Conservation (phyloP, 257 asterid genomes). For the Plantago elongata region DNA sequence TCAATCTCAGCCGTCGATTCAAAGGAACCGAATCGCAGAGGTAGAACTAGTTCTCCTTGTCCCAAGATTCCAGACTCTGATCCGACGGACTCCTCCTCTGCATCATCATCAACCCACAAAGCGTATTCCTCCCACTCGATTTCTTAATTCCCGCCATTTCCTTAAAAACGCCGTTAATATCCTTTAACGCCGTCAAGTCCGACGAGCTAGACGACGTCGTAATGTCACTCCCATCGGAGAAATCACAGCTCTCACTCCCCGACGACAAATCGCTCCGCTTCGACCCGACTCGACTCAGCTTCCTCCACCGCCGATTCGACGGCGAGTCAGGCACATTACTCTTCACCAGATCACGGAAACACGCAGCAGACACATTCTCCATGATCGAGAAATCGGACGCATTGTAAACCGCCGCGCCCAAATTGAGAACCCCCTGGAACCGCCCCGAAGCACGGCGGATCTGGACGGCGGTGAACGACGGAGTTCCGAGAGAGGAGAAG, state of each 20-base stretch:
- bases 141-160: slow-evolving; percentile 54
- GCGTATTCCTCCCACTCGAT: slow-evolving; percentile 48
- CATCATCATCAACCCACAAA: slow-evolving; percentile 58
- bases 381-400: slow-evolving; percentile 47
- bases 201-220: slow-evolving; percentile 60
- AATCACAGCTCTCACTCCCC: slow-evolving; percentile 62
- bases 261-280: slow-evolving; percentile 63
- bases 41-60: too few species aligned
- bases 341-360: slow-evolving; percentile 56
- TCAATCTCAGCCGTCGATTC: too few species aligned
- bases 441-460: slow-evolving; percentile 81
- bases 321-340: background rate
- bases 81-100: slow-evolving; percentile 65
- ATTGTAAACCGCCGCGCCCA: slow-evolving; percentile 55
- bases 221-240: slow-evolving; percentile 65
- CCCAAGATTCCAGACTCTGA: slow-evolving; percentile 51
- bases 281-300: slow-evolving; percentile 17
- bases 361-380: slow-evolving; percentile 51
- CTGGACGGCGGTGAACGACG: slow-evolving; percentile 74
- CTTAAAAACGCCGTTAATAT: slow-evolving; percentile 45
- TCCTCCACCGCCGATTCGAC: too few species aligned
- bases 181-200: slow-evolving; percentile 58
- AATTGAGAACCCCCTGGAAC: slow-evolving; percentile 75
- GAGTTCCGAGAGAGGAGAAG: slow-evolving; percentile 29
- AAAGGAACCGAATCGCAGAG: too few species aligned